A percentile compares a stretch with the other conserved stretches of the same genome.
Conservation (phyloP, 345 rosid genomes). For the Tarenaya hassleriana region DNA sequence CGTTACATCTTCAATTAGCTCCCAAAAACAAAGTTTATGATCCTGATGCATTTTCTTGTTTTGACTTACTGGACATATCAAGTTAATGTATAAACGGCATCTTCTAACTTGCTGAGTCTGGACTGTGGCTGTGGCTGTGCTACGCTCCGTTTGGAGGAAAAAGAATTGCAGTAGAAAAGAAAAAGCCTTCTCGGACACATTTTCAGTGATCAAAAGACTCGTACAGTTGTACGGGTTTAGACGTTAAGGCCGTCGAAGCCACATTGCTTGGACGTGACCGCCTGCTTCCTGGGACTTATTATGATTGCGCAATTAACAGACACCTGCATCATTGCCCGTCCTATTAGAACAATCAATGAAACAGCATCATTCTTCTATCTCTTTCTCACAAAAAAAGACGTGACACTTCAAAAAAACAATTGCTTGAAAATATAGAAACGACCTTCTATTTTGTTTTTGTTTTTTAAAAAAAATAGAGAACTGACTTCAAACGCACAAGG, state of each 20-base stretch:
- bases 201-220: conserved; percentile 22
- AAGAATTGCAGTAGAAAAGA: conserved; percentile 2
- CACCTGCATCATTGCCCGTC: conserved; percentile 44
- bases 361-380: neutral
- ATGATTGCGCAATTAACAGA: conserved; percentile 85
- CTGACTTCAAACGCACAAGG: too few species aligned
- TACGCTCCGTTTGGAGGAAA: neutral
- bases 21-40: too few species aligned
- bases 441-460: too few species aligned
- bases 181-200: neutral
- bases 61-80: neutral
- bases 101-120: conserved; percentile 12
- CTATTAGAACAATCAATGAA: neutral
- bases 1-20: too few species aligned
- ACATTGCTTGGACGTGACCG: conserved; percentile 88
- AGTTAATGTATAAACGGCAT: conserved; percentile 4
- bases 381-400: neutral
- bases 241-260: conserved; percentile 92
- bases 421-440: too few species aligned
- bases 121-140: neutral
- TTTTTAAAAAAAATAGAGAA: too few species aligned
- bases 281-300: conserved; percentile 89
- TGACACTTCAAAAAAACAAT: too few species aligned
- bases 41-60: conserved; percentile 14
- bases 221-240: conserved; percentile 28